Percentiles rank a stretch among this genome's conserved stretches.
phyloP scores from a whole-genome alignment of 306 rosid species.

The Quercus gilva region DNA sequence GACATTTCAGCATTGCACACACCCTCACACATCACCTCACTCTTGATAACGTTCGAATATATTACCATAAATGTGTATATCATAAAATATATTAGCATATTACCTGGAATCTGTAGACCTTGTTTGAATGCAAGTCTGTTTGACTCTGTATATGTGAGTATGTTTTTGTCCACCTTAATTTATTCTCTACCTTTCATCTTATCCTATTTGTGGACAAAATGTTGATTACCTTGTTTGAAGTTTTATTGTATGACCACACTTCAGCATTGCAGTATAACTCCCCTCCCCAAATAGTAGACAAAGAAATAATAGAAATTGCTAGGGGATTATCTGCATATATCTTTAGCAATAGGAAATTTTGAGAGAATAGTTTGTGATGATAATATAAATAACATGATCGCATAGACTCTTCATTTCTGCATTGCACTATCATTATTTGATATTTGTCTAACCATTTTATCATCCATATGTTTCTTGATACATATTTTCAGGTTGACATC shows the following conservation, averaged over 20 bases:
- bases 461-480: slow-evolving; percentile 12
- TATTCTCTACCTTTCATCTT: neutral
- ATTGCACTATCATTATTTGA: slow-evolving; percentile 2
- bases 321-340: too few species aligned
- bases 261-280: too few species aligned
- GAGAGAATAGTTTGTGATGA: neutral
- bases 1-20: too few species aligned
- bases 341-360: neutral
- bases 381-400: neutral
- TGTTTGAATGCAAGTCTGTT: neutral
- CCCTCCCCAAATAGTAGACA: too few species aligned
- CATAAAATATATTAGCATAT: neutral
- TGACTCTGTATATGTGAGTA: neutral
- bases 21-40: too few species aligned
- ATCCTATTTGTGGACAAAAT: neutral
- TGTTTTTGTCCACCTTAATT: neutral
- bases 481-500: slow-evolving; percentile 77
- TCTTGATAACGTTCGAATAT: too few species aligned
- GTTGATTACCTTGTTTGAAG: neutral
- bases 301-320: too few species aligned
- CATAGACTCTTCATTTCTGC: slow-evolving; percentile 10
- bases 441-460: slow-evolving; percentile 6
- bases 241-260: too few species aligned
- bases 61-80: too few species aligned
- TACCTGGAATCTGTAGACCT: neutral